Conservation (phyloP, 352 stramenopile species). For the Pythium aristosporum region DNA sequence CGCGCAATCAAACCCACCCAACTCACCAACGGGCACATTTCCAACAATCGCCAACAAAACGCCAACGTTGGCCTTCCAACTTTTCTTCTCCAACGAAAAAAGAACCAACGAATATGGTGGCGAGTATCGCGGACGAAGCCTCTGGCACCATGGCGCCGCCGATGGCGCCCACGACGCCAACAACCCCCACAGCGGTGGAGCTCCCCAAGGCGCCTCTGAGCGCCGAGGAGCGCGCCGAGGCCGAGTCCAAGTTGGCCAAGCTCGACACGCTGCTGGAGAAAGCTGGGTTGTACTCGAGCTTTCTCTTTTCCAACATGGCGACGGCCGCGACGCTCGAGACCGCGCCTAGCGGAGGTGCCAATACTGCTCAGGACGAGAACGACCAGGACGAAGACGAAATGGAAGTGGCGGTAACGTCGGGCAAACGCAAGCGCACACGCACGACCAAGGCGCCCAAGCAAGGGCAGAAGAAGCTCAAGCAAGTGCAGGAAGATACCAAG, state of each 20-base stretch:
- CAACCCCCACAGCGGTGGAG: background rate
- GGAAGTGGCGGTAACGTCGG: background rate
- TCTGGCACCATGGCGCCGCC: conserved; percentile 26
- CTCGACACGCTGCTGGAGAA: conserved; percentile 88
- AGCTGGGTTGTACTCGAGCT: conserved; percentile 84
- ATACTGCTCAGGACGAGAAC: conserved; percentile 21
- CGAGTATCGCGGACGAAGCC: conserved; percentile 37
- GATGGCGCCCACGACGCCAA: conserved; percentile 7
- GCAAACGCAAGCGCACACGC: conserved; percentile 49
- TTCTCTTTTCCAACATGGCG: conserved; percentile 86
- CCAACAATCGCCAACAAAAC: background rate
- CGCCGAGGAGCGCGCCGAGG: conserved; percentile 37
- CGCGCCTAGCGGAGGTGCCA: background rate
- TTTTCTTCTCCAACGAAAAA: background rate
- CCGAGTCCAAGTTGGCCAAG: conserved; percentile 70
- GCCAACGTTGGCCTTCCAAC: conserved; percentile 10
- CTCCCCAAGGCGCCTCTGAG: background rate
- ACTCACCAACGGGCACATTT: background rate
- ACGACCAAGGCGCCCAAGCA: conserved; percentile 12
- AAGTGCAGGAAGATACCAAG: conserved; percentile 53
- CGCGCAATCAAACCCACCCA: conserved; percentile 15
- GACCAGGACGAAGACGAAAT: conserved; percentile 22
- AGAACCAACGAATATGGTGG: conserved; percentile 43
- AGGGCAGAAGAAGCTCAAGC: conserved; percentile 67
- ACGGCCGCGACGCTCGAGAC: conserved; percentile 46